Evolutionary conservation across 2,329 filamentous ascomycete species (phyloP).

Genomic region (Verticillium nonalfalfae): DNA sequence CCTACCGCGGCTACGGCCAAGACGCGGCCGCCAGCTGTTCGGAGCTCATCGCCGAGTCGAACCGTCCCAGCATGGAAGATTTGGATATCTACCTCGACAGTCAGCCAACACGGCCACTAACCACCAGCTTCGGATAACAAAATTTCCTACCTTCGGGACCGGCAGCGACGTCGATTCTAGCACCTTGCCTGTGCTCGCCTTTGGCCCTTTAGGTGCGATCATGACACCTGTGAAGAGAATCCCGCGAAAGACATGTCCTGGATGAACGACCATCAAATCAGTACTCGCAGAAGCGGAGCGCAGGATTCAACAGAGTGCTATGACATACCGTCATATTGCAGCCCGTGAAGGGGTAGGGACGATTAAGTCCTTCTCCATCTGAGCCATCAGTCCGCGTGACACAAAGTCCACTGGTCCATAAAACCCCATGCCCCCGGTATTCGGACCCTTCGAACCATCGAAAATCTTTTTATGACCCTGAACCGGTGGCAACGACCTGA

Average conservation of each 20-base stretch:
- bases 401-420: slow-evolving; percentile 86
- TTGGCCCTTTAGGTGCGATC: slow-evolving; percentile 76
- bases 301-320: background rate
- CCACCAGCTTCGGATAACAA: too few species aligned
- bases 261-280: background rate
- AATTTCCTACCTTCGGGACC: background rate
- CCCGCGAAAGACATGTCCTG: slow-evolving; percentile 53
- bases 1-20: too few species aligned
- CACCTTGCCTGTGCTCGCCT: slow-evolving; percentile 74
- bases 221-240: slow-evolving; percentile 88
- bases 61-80: too few species aligned
- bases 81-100: too few species aligned
- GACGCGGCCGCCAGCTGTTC: too few species aligned
- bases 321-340: background rate
- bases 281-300: background rate
- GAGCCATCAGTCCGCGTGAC: slow-evolving; percentile 66
- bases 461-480: slow-evolving; percentile 99
- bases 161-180: slow-evolving; percentile 41
- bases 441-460: slow-evolving; percentile 84
- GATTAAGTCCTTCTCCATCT: slow-evolving; percentile 76
- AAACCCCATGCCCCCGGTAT: slow-evolving; percentile 97
- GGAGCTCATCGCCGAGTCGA: too few species aligned
- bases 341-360: slow-evolving; percentile 76
- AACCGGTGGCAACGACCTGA: slow-evolving; percentile 78
- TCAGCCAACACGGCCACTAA: too few species aligned